A percentile compares a stretch with the other conserved stretches of the same genome.
Conservation (phyloP, 306 rosid genomes). For the Malus asiatica region DNA sequence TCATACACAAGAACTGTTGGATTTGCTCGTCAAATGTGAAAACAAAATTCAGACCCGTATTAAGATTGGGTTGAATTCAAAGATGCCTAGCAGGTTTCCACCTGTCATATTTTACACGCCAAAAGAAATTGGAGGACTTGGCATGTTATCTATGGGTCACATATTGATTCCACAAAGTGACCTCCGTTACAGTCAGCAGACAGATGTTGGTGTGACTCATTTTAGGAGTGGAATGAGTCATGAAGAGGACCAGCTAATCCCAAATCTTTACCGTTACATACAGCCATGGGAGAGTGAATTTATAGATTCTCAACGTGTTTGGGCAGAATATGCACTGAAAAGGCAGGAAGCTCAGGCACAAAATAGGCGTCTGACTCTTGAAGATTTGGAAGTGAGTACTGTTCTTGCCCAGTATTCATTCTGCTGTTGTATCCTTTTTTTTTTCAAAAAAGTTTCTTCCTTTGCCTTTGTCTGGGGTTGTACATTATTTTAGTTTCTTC, state of each 20-base stretch:
- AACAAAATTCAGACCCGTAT: slow-evolving; percentile 97
- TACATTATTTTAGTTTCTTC: too few species aligned
- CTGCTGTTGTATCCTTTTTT: not conserved
- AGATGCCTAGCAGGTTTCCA: slow-evolving; percentile 99
- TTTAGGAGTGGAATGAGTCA: slow-evolving; percentile 99
- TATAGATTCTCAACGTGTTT: slow-evolving; percentile 95
- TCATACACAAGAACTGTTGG: slow-evolving; percentile 91
- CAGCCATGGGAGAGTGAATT: slow-evolving; percentile 99
- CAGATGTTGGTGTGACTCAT: slow-evolving; percentile 98
- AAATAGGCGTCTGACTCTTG: slow-evolving; percentile 93
- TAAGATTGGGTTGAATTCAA: slow-evolving; percentile 94
- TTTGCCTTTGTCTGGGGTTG: not conserved
- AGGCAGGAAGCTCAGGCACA: slow-evolving; percentile 99
- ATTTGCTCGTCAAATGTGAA: slow-evolving; percentile 94
- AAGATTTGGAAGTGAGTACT: slow-evolving; percentile 88
- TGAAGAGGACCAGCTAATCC: slow-evolving; percentile 96
- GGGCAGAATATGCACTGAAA: slow-evolving; percentile 99
- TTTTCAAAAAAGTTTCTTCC: not conserved
- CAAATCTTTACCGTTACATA: slow-evolving; percentile 92
- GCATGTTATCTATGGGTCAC: slow-evolving; percentile 99
- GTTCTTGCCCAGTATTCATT: slow-evolving; percentile 3
- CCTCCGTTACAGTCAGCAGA: slow-evolving; percentile 95
- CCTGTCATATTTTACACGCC: slow-evolving; percentile 99
- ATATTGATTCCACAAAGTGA: slow-evolving; percentile 97
- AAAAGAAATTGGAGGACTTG: slow-evolving; percentile 98